Percentiles rank a stretch among this genome's conserved stretches.
phyloP scores from a whole-genome alignment of 306 rosid genomes.

The Cicer pinnatifidum region DNA sequence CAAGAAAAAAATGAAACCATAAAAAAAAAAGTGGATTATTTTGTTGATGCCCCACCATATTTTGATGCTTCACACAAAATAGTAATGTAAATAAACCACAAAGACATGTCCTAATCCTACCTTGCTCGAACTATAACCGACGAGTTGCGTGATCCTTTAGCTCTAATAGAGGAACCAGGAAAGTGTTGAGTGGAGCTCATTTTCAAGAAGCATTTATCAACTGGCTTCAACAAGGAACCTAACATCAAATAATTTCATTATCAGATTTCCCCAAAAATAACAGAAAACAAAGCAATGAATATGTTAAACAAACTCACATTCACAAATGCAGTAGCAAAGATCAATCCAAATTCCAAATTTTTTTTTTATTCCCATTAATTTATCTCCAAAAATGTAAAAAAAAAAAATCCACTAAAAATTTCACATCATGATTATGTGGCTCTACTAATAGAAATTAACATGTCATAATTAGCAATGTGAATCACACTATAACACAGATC shows the following conservation, averaged over 20 bases:
- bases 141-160: slow-evolving; percentile 45
- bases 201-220: slow-evolving; percentile 53
- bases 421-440: background rate
- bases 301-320: background rate
- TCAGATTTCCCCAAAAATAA: slow-evolving; percentile 33
- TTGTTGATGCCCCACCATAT: background rate
- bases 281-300: background rate
- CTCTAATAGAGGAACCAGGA: slow-evolving; percentile 44
- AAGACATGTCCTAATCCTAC: slow-evolving; percentile 52
- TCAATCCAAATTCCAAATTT: background rate
- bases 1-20: background rate
- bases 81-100: background rate
- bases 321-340: slow-evolving; percentile 17
- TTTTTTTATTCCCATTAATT: background rate
- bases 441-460: background rate
- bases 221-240: slow-evolving; percentile 61
- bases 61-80: slow-evolving; percentile 9
- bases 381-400: background rate
- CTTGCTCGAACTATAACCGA: slow-evolving; percentile 57
- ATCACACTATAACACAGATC: background rate
- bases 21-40: background rate
- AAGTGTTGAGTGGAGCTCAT: slow-evolving; percentile 38
- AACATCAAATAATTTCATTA: slow-evolving; percentile 39
- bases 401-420: background rate
- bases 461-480: background rate